Evolutionary conservation across 169 alveolate genomes (phyloP).

Genomic region (Plasmodium knowlesi): DNA sequence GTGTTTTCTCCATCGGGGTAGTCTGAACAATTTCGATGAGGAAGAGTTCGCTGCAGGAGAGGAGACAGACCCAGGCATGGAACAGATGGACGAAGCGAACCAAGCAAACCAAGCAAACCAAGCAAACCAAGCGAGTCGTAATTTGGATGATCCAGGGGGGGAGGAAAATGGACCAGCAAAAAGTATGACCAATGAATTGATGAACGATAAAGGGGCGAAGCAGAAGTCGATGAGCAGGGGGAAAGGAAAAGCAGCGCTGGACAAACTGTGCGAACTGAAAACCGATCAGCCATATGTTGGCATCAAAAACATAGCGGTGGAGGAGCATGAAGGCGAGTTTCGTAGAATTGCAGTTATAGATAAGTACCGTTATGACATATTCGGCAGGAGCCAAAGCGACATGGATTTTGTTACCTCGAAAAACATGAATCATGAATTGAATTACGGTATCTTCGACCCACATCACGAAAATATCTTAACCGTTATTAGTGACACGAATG

Average conservation of each 20-base stretch:
- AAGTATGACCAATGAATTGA: background rate
- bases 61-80: background rate
- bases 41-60: background rate
- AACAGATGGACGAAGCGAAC: background rate
- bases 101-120: background rate
- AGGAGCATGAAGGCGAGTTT: conserved; percentile 27
- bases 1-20: conserved; percentile 43
- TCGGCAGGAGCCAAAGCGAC: conserved; percentile 21
- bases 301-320: conserved; percentile 45
- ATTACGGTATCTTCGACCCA: conserved; percentile 57
- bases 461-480: conserved; percentile 67
- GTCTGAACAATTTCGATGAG: conserved; percentile 14
- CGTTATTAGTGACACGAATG: conserved; percentile 45
- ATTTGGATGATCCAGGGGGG: background rate
- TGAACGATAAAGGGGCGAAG: background rate
- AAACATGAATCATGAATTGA: conserved; percentile 10
- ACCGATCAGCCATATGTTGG: background rate
- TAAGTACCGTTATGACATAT: conserved; percentile 28
- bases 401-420: conserved; percentile 42
- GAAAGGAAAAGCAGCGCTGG: conserved; percentile 7
- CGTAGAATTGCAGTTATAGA: conserved; percentile 57
- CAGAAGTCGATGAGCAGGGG: background rate
- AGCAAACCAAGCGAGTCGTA: background rate
- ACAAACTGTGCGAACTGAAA: conserved; percentile 23
- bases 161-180: background rate